Evolutionary conservation across 345 rosid species (phyloP).

Genomic region (Eutrema heterophyllum): DNA sequence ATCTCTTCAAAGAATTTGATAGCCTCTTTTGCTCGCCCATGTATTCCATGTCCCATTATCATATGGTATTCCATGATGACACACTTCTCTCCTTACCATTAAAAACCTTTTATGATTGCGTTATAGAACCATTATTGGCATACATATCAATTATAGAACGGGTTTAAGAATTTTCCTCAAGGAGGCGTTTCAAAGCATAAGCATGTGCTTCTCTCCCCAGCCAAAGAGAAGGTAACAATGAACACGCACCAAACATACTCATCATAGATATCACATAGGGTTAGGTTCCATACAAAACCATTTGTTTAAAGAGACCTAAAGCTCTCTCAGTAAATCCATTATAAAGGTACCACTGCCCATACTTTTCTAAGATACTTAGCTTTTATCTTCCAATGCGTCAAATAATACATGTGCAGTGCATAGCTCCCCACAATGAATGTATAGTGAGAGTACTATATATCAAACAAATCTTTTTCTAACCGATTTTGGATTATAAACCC

Average conservation of each 20-base stretch:
- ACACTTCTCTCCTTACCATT: constrained; percentile 32
- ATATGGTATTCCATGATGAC: constrained; percentile 60
- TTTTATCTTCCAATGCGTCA: constrained; percentile 42
- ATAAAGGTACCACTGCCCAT: constrained; percentile 50
- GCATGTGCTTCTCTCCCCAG: constrained; percentile 60
- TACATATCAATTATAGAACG: constrained; percentile 66
- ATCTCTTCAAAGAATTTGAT: constrained; percentile 54
- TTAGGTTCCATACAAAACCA: constrained; percentile 37
- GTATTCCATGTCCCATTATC: constrained; percentile 58
- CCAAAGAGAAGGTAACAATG: constrained; percentile 49
- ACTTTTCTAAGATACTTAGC: constrained; percentile 59
- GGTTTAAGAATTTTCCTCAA: constrained; percentile 31
- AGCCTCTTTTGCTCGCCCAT: constrained; percentile 54
- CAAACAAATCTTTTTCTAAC: constrained; percentile 43
- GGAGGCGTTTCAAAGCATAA: constrained; percentile 41
- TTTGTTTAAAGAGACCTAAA: constrained; percentile 41
- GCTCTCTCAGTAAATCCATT: constrained; percentile 49
- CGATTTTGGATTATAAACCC: constrained; percentile 45
- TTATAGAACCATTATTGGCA: constrained; percentile 54
- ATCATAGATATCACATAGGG: constrained; percentile 43
- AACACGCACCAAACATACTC: constrained; percentile 48
- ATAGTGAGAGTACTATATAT: constrained; percentile 47
- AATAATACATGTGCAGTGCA: constrained; percentile 41
- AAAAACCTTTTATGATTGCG: constrained; percentile 41
- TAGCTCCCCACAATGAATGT: constrained; percentile 45